Evolutionary conservation across 495 filamentous ascomycete genomes (phyloP).

Genomic region (Delitschia confertaspora): DNA sequence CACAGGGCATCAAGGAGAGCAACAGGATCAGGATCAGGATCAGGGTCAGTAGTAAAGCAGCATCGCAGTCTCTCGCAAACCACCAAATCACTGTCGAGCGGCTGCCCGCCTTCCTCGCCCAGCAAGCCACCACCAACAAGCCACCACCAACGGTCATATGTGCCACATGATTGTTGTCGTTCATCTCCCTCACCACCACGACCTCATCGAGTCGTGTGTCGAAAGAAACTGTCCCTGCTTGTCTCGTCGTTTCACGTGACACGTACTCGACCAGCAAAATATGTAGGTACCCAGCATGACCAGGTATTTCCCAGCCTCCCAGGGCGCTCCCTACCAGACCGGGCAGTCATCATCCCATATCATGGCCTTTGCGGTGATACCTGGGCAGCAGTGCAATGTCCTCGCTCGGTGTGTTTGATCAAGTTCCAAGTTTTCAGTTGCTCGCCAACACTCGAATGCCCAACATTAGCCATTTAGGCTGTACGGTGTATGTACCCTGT

Average conservation of each 20-base stretch:
- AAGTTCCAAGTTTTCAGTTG: constrained; percentile 4
- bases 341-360: constrained; percentile 20
- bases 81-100: no score
- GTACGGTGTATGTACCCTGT: background rate
- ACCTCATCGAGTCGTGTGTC: background rate
- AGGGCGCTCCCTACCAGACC: constrained; percentile 8
- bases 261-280: no score
- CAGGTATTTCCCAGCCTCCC: constrained; percentile 3
- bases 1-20: no score
- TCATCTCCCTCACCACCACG: background rate
- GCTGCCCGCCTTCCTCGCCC: background rate
- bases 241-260: no score
- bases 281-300: constrained; percentile 10
- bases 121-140: background rate
- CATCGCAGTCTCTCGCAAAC: no score
- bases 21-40: no score
- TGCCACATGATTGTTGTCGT: background rate
- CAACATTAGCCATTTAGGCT: constrained; percentile 29
- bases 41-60: no score
- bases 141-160: no score
- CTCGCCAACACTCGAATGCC: constrained; percentile 14
- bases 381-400: constrained; percentile 2
- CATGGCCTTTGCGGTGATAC: constrained; percentile 7
- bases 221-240: constrained; percentile 12
- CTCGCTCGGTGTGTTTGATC: no score